phyloP scores from a whole-genome alignment of 2,329 filamentous ascomycete genomes.

The Lachnellula hyalina region DNA sequence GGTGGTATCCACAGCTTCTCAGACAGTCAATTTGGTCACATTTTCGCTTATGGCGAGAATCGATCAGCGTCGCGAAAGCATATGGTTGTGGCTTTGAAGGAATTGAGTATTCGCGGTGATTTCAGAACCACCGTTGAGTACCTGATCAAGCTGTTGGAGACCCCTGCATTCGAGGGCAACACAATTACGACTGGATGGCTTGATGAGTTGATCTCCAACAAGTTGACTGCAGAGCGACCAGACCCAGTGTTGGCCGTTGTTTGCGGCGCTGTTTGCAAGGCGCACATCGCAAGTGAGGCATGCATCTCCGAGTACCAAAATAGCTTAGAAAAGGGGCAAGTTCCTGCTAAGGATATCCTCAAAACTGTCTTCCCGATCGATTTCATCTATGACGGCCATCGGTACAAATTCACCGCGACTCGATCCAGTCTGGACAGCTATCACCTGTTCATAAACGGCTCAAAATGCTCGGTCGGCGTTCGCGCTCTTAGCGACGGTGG shows the following conservation, averaged over 20 bases:
- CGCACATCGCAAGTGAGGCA: conserved; percentile 86
- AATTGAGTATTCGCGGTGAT: conserved; percentile 98
- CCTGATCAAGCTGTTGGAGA: conserved; percentile 96
- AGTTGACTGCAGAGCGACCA: conserved; percentile 90
- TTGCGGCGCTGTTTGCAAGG: conserved; percentile 91
- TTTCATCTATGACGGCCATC: conserved; percentile 94
- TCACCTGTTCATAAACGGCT: conserved; percentile 97
- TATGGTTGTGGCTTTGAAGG: conserved; percentile 98
- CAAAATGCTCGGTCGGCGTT: conserved; percentile 89
- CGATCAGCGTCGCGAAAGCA: conserved; percentile 93
- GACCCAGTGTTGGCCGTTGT: conserved; percentile 92
- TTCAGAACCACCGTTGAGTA: conserved; percentile 99
- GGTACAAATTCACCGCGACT: conserved; percentile 98
- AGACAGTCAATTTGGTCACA: conserved; percentile 97
- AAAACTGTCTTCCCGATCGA: conserved; percentile 97
- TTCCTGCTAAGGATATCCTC: conserved; percentile 90
- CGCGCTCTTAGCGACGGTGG: conserved; percentile 91
- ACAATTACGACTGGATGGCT: conserved; percentile 99
- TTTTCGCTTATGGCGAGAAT: conserved; percentile 98
- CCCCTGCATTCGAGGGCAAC: conserved; percentile 96
- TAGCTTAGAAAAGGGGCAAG: conserved; percentile 93
- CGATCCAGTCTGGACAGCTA: conserved; percentile 90
- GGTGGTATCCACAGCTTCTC: conserved; percentile 99
- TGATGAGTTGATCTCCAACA: conserved; percentile 97
- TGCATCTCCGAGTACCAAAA: conserved; percentile 83